Conservation (phyloP, 495 filamentous ascomycete species). For the Halenospora varia region DNA sequence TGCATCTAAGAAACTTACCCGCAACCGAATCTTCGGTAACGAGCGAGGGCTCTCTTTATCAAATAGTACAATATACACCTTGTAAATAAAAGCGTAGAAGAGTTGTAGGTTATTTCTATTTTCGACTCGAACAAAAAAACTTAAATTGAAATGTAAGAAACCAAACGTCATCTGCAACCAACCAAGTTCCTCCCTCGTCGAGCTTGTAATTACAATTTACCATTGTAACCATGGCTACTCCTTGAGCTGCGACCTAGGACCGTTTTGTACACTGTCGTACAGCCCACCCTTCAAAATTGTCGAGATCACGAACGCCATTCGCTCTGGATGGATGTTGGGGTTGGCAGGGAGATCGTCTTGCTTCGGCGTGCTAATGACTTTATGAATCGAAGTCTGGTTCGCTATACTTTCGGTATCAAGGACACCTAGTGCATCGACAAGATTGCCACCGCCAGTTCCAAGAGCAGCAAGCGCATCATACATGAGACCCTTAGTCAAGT, state of each 20-base stretch:
- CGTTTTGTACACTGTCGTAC: background rate
- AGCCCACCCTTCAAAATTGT: background rate
- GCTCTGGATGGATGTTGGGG: background rate
- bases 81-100: background rate
- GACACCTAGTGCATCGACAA: conserved; percentile 1
- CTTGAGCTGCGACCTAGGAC: background rate
- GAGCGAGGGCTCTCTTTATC: background rate
- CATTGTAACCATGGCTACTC: background rate
- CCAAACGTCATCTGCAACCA: background rate
- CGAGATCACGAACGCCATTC: conserved; percentile 1
- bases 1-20: background rate
- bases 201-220: background rate
- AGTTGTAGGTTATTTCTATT: background rate
- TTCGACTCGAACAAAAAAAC: background rate
- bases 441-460: conserved; percentile 1
- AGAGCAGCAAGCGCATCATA: conserved; percentile 8
- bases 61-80: too few relatives aligned
- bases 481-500: conserved; percentile 3
- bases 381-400: conserved; percentile 5
- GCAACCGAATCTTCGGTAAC: background rate
- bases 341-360: background rate
- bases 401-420: conserved; percentile 1
- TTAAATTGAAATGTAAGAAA: background rate
- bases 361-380: conserved; percentile 4
- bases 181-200: background rate